Evolutionary conservation across 148 eudicot species (phyloP).

Genomic region (Pharnaceum exiguum): DNA sequence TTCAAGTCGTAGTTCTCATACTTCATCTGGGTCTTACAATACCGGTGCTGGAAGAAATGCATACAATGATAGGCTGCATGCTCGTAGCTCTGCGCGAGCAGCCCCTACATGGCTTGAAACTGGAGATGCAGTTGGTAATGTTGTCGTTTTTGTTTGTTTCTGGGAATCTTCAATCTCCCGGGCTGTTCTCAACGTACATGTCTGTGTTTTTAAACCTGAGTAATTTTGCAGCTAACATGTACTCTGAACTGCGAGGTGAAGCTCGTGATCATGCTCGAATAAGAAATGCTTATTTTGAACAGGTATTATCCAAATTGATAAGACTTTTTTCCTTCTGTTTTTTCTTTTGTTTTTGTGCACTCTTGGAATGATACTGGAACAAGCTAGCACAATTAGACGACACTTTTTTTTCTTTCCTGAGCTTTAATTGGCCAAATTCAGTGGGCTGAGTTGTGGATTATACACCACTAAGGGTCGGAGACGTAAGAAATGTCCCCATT

Average conservation of each 20-base stretch:
- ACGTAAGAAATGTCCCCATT: too few relatives aligned
- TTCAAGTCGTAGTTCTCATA: slow-evolving; percentile 71
- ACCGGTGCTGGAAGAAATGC: slow-evolving; percentile 50
- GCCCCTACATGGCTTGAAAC: slow-evolving; percentile 96
- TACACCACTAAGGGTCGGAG: too few relatives aligned
- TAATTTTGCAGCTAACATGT: slow-evolving; percentile 79
- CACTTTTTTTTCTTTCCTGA: too few relatives aligned
- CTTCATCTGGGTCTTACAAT: slow-evolving; percentile 51
- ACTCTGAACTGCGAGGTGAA: slow-evolving; percentile 84
- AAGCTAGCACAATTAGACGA: too few relatives aligned
- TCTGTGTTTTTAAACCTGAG: slow-evolving; percentile 38
- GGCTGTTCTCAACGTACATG: slow-evolving; percentile 18
- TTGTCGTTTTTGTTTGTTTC: slow-evolving; percentile 10
- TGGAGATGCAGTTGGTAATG: slow-evolving; percentile 95
- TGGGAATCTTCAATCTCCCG: not conserved
- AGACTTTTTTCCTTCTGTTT: not conserved
- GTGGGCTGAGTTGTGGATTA: too few relatives aligned
- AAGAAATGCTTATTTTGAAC: slow-evolving; percentile 85
- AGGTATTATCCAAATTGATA: slow-evolving; percentile 45
- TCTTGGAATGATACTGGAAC: too few relatives aligned
- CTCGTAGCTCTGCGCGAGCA: slow-evolving; percentile 53
- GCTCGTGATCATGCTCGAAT: slow-evolving; percentile 92
- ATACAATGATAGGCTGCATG: slow-evolving; percentile 54
- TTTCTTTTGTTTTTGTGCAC: not conserved
- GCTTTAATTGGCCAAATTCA: too few relatives aligned